phyloP scores from a whole-genome alignment of 257 asterid genomes.

The Fraxinus quadrangulata region DNA sequence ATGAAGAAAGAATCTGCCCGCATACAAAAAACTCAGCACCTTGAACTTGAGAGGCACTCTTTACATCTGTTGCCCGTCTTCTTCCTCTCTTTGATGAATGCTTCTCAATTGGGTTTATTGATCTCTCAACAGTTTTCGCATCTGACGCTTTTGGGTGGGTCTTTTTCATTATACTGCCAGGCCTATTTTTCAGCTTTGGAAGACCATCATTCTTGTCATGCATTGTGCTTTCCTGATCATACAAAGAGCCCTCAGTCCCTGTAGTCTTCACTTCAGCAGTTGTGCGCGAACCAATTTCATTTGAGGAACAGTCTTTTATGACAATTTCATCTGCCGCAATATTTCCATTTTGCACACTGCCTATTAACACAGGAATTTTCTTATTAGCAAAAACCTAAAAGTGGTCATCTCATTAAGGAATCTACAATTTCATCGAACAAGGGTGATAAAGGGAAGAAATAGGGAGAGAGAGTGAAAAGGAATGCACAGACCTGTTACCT shows the following conservation, averaged over 20 bases:
- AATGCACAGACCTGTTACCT: constrained; percentile 36
- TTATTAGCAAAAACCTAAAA: background rate
- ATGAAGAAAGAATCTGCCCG: background rate
- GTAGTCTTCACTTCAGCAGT: constrained; percentile 32
- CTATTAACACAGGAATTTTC: constrained; percentile 1
- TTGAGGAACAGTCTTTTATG: constrained; percentile 22
- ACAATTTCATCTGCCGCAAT: constrained; percentile 27
- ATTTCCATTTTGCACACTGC: constrained; percentile 25
- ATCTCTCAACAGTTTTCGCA: constrained; percentile 36
- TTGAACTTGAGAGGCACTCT: constrained; percentile 34
- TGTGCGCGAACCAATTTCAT: constrained; percentile 23
- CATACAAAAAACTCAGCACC: constrained; percentile 29
- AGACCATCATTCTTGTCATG: constrained; percentile 25
- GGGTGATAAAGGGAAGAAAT: constrained; percentile 18
- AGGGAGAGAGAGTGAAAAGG: constrained; percentile 6
- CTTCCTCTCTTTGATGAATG: constrained; percentile 44
- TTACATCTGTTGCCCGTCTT: constrained; percentile 31
- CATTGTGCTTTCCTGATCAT: constrained; percentile 27
- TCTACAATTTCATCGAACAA: background rate
- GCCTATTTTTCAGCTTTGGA: constrained; percentile 29
- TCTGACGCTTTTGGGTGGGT: constrained; percentile 25
- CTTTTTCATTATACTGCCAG: constrained; percentile 25
- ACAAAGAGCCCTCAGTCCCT: constrained; percentile 24
- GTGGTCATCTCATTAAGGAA: background rate
- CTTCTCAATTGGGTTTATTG: constrained; percentile 36